Percentiles rank a stretch among this genome's conserved stretches.
These are phyloP conservation scores for Lanmaoa pseudosensibilis DNA, from an alignment of 768 basidiomycete genomes.

Conservation along the genomic window DNA sequence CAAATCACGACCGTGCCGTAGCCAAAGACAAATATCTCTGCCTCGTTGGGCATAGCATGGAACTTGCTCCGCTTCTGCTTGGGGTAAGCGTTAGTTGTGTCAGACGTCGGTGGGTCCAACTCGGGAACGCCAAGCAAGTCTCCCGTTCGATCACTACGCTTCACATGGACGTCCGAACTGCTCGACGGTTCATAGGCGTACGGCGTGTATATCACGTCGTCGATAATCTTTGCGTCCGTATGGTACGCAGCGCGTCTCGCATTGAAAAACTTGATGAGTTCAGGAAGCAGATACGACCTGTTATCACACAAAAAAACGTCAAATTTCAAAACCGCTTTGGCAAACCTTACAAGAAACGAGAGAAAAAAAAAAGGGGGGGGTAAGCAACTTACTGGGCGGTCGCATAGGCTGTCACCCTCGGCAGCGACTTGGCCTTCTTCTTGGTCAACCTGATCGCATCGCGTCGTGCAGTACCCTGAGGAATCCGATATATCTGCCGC, in stretches of 20 bases:
- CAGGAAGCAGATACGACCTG: constrained; percentile 87
- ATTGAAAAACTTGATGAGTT: constrained; percentile 86
- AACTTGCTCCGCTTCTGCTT: constrained; percentile 66
- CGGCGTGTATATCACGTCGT: constrained; percentile 93
- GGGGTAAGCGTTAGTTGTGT: constrained; percentile 36
- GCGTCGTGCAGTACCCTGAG: constrained; percentile 88
- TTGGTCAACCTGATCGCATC: constrained; percentile 91
- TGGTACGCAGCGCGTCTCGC: constrained; percentile 80
- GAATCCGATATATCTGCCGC: constrained; percentile 84
- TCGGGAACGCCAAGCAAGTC: constrained; percentile 82
- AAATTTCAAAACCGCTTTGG: not conserved
- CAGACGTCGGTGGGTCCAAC: constrained; percentile 35
- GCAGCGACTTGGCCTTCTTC: constrained; percentile 89
- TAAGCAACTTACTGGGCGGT: constrained; percentile 68
- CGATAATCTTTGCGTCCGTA: constrained; percentile 84
- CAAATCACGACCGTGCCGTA: constrained; percentile 96
- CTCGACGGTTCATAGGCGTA: constrained; percentile 69
- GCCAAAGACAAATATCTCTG: constrained; percentile 90
- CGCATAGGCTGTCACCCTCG: constrained; percentile 94
- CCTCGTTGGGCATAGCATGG: constrained; percentile 61
- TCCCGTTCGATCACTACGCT: constrained; percentile 45
- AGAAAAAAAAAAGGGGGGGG: no score
- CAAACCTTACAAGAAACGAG: not conserved
- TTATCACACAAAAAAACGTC: not conserved
- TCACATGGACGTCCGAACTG: constrained; percentile 31